These are phyloP conservation scores for Didymella pinodella DNA, from an alignment of 2,329 filamentous ascomycete species.

Conservation along the genomic window DNA sequence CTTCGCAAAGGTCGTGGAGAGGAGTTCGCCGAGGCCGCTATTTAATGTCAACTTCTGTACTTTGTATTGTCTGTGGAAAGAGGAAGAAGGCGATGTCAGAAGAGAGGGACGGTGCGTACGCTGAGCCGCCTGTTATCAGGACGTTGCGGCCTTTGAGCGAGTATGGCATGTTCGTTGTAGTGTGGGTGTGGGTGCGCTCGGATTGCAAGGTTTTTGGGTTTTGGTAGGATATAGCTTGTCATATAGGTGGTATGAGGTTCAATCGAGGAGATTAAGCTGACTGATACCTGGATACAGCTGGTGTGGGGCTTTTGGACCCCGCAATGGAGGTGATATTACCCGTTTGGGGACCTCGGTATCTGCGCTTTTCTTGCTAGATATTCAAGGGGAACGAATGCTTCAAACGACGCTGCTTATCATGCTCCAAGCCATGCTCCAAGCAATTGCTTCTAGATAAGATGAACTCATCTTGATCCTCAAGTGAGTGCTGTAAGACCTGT, in stretches of 20 bases:
- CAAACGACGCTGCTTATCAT: too few relatives aligned
- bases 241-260: background rate
- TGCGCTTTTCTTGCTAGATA: too few relatives aligned
- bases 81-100: too few relatives aligned
- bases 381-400: too few relatives aligned
- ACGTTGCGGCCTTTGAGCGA: conserved; percentile 68
- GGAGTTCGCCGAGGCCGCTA: conserved; percentile 75
- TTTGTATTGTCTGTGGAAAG: too few relatives aligned
- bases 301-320: conserved; percentile 19
- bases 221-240: too few relatives aligned
- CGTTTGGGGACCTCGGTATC: conserved; percentile 11
- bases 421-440: too few relatives aligned
- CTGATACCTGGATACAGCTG: background rate
- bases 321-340: conserved; percentile 3
- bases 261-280: background rate
- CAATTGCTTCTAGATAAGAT: too few relatives aligned
- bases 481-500: too few relatives aligned
- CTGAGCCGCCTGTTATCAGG: conserved; percentile 69
- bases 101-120: conserved; percentile 54
- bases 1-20: conserved; percentile 71
- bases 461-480: too few relatives aligned
- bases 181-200: background rate
- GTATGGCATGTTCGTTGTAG: conserved; percentile 63
- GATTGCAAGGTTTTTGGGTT: too few relatives aligned
- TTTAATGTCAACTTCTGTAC: background rate